Percentiles rank a stretch among this genome's conserved stretches.
Conservation (phyloP, 306 rosid genomes). For the Malus asiatica region DNA sequence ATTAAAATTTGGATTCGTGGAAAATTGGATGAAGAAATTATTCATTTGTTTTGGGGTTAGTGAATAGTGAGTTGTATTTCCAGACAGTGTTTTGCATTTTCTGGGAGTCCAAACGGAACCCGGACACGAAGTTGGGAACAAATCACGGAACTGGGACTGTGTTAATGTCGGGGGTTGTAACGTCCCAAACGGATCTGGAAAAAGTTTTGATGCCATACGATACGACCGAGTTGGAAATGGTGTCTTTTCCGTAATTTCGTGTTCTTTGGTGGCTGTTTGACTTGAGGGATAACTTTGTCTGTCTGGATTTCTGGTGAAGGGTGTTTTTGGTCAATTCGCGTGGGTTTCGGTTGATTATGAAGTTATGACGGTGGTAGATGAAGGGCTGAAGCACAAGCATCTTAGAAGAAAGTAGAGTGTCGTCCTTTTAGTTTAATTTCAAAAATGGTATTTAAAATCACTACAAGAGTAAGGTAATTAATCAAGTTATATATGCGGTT, state of each 20-base stretch:
- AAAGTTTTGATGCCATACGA: background rate
- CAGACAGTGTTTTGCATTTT: background rate
- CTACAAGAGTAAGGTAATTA: background rate
- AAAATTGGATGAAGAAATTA: background rate
- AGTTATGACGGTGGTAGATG: slow-evolving; percentile 8
- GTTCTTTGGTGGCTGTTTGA: slow-evolving; percentile 19
- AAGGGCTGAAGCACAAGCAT: slow-evolving; percentile 3
- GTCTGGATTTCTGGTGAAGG: slow-evolving; percentile 14
- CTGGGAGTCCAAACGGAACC: background rate
- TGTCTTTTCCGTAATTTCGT: slow-evolving; percentile 29
- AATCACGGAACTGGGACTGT: slow-evolving; percentile 11
- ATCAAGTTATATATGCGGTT: background rate
- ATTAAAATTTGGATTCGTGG: no score
- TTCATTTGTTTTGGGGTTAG: background rate
- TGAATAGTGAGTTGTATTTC: background rate
- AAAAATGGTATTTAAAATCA: background rate
- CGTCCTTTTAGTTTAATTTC: background rate
- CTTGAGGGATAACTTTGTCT: background rate
- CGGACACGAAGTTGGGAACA: background rate
- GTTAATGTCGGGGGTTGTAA: background rate
- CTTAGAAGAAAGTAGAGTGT: background rate
- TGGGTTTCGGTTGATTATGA: background rate
- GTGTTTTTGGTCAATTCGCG: slow-evolving; percentile 15
- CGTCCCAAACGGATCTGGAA: slow-evolving; percentile 9
- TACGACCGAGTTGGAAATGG: slow-evolving; percentile 1